A percentile compares a stretch with the other conserved stretches of the same genome.
Evolutionary conservation across 352 stramenopile genomes (phyloP).

Genomic region (Phytophthora pini): DNA sequence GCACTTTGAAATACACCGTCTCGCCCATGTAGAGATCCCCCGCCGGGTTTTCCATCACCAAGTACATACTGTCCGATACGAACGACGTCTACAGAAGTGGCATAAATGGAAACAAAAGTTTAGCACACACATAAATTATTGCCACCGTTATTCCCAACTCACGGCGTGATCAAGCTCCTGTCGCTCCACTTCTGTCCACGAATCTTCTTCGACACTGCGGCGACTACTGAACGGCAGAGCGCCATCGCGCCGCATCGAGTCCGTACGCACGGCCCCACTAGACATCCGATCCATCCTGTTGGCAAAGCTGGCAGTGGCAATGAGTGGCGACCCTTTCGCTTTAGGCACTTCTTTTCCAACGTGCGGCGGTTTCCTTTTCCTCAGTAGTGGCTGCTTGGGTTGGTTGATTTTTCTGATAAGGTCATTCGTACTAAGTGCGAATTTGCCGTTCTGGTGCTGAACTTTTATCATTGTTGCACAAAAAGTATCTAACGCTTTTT

Average conservation of each 20-base stretch:
- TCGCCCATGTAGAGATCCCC: constrained; percentile 67
- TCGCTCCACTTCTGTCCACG: constrained; percentile 84
- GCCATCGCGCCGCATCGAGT: constrained; percentile 11
- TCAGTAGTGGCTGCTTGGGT: constrained; percentile 4
- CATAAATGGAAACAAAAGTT: neutral
- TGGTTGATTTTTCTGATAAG: constrained; percentile 25
- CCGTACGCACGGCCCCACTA: neutral
- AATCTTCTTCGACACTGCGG: constrained; percentile 73
- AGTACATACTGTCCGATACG: constrained; percentile 83
- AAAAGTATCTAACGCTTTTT: constrained; percentile 5
- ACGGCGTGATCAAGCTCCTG: constrained; percentile 84
- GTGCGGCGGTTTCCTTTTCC: constrained; percentile 12
- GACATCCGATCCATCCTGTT: constrained; percentile 28
- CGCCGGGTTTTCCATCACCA: constrained; percentile 73
- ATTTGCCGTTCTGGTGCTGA: constrained; percentile 9
- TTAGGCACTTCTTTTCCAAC: neutral
- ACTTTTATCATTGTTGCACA: constrained; percentile 14
- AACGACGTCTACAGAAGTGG: constrained; percentile 62
- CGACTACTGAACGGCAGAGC: constrained; percentile 13
- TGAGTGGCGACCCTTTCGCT: constrained; percentile 4
- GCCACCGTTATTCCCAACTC: constrained; percentile 14
- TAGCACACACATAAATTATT: constrained; percentile 16
- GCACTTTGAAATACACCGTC: constrained; percentile 74
- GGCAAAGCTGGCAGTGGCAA: neutral
- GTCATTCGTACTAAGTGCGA: constrained; percentile 22